Evolutionary conservation across 129 eudicot genomes (phyloP), one percentile per base, ranked within the genome.

Genomic region (Flaveria brownii): DNA sequence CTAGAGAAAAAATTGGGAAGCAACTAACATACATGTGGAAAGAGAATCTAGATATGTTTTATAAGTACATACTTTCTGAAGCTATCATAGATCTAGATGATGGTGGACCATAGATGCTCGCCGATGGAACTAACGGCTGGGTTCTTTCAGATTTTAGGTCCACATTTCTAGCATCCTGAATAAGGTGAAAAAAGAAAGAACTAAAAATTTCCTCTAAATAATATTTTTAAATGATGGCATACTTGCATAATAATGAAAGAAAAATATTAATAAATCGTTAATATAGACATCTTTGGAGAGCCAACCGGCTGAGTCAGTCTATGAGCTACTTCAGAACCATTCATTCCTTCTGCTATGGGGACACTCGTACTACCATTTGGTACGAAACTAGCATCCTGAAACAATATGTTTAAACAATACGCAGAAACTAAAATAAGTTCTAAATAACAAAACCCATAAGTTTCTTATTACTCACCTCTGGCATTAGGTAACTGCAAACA

Each of bases 401-500:
- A 86, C 30, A 63, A 59, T 73, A 18, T 57, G 22, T 66, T 62
- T 3, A 39, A 41, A 23, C 12, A 57, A 82, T 76, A 68, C 75
- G 51, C 14, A 52, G 69, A 42, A 70, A 63, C 18, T n/a, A 66
- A 36, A 36, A 65, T 15, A 41, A 39, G 26, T 66, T 39, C 16
- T 16, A 6, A 77, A 45, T n/a, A 36, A 49, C 18, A 9, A 30
- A 80, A 84, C 52, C 25, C 16, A 67, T 1, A 60, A 9, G 66
- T 68, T 13, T 72, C 55, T 77, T 66, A 46, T 54, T 46, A 73
- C 83, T 57, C 84, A 91, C 99, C 96, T 95, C 99, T 60, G 97
- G 80, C 82, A 91, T 84, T 75, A 91, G 77, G 80, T 81, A 95
- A 81, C 83, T 89, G 92, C 94, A 83, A 77, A 86, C 99, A 83